These are phyloP conservation scores for Candida stauntonica DNA, from an alignment of 805 yeast species.

Conservation along the genomic window DNA sequence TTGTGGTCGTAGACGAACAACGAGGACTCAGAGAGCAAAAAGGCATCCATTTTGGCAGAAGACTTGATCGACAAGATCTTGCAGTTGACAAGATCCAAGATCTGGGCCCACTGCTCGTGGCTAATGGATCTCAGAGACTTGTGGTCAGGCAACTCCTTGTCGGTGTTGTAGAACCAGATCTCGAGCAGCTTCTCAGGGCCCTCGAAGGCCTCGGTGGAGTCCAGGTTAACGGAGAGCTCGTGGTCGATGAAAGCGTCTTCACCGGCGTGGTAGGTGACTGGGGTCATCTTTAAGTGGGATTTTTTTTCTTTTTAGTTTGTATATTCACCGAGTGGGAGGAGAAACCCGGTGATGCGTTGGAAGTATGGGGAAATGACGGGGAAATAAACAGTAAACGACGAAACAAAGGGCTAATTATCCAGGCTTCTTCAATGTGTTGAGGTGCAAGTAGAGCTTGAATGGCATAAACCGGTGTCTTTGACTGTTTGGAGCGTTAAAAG, in stretches of 20 bases:
- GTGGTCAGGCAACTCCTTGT: conserved; percentile 30
- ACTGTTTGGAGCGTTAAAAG: too few species aligned
- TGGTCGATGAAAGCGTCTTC: conserved; percentile 64
- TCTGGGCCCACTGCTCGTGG: conserved; percentile 59
- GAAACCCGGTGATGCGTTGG: conserved; percentile 9
- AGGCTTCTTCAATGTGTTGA: conserved; percentile 23
- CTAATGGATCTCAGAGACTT: conserved; percentile 63
- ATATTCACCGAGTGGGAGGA: conserved; percentile 21
- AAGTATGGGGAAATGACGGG: neutral
- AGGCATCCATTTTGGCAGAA: conserved; percentile 67
- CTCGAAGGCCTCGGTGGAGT: conserved; percentile 90
- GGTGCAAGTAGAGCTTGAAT: conserved; percentile 15
- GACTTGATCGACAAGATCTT: conserved; percentile 79
- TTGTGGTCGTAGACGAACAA: conserved; percentile 86
- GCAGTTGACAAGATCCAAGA: conserved; percentile 82
- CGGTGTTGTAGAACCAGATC: conserved; percentile 72
- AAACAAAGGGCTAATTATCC: conserved; percentile 15
- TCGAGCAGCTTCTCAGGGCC: conserved; percentile 95
- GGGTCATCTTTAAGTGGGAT: conserved; percentile 23
- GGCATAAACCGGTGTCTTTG: conserved; percentile 11
- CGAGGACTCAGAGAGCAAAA: conserved; percentile 83
- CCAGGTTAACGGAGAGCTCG: conserved; percentile 70
- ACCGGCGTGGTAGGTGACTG: conserved; percentile 31
- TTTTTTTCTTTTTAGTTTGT: neutral
- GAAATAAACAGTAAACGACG: too few species aligned